Evolutionary conservation across 768 basidiomycete species (phyloP).

Genomic region (Amanita exitialis): DNA sequence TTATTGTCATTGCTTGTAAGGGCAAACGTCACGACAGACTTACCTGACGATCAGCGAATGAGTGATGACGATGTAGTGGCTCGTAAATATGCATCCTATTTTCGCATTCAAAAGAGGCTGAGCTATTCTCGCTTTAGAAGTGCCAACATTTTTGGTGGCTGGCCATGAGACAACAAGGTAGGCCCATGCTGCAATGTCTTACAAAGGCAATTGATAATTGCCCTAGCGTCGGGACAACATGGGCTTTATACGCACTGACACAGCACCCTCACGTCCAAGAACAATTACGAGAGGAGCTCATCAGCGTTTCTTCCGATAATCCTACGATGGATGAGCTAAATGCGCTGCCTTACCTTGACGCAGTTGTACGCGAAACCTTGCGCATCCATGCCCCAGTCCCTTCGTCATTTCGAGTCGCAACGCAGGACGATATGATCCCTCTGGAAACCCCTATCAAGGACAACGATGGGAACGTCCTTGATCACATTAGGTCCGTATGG

Average conservation of each 20-base stretch:
- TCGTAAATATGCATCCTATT: slow-evolving; percentile 23
- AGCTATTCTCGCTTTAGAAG: slow-evolving; percentile 27
- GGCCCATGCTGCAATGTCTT: no score
- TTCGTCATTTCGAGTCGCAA: slow-evolving; percentile 29
- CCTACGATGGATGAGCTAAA: slow-evolving; percentile 65
- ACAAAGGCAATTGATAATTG: neutral
- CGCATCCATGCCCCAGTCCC: slow-evolving; percentile 46
- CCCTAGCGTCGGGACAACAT: slow-evolving; percentile 34
- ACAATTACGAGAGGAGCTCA: slow-evolving; percentile 50
- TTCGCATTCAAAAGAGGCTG: neutral
- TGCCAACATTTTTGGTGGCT: slow-evolving; percentile 50
- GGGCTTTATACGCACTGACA: slow-evolving; percentile 50
- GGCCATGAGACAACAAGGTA: slow-evolving; percentile 52
- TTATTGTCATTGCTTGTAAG: slow-evolving; percentile 49
- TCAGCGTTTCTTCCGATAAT: slow-evolving; percentile 37
- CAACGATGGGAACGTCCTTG: slow-evolving; percentile 26
- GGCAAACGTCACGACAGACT: slow-evolving; percentile 56
- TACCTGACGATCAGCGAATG: slow-evolving; percentile 43
- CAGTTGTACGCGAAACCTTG: slow-evolving; percentile 49
- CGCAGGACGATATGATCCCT: slow-evolving; percentile 44
- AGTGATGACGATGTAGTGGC: slow-evolving; percentile 53
- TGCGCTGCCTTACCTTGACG: slow-evolving; percentile 61
- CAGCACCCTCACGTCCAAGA: slow-evolving; percentile 37
- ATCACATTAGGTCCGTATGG: slow-evolving; percentile 26
- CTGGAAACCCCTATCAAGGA: slow-evolving; percentile 36